phyloP scores from a whole-genome alignment of 179 eudicot species.

The Corrigiola litoralis region DNA sequence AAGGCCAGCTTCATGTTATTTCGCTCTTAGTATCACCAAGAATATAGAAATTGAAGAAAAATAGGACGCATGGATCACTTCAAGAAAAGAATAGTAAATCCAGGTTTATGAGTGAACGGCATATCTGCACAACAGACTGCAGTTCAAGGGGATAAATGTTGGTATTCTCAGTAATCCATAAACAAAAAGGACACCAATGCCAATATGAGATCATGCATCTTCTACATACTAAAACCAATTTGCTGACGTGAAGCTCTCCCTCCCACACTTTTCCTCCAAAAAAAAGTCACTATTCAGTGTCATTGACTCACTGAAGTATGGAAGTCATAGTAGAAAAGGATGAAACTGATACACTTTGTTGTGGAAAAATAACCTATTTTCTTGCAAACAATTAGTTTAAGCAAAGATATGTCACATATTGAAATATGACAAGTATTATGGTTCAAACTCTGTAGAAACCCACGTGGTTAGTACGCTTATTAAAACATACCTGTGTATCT shows the following conservation, averaged over 20 bases:
- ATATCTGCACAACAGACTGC: not conserved
- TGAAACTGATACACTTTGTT: too few species aligned
- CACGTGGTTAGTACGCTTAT: not conserved
- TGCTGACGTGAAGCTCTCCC: not conserved
- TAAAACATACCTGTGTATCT: constrained; percentile 74
- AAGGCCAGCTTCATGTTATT: not conserved
- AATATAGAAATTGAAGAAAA: not conserved
- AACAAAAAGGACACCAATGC: not conserved
- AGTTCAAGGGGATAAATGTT: not conserved
- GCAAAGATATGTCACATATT: too few species aligned
- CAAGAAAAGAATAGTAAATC: not conserved
- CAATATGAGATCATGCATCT: not conserved
- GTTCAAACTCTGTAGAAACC: not conserved
- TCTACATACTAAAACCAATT: not conserved
- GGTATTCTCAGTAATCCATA: not conserved
- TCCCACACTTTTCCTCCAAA: too few species aligned
- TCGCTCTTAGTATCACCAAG: not conserved
- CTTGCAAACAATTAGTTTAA: too few species aligned
- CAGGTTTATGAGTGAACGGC: not conserved
- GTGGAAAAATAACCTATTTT: not conserved
- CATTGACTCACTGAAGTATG: too few species aligned
- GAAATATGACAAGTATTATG: too few species aligned
- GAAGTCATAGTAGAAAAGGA: too few species aligned
- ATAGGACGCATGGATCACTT: not conserved
- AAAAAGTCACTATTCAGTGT: too few species aligned